Conservation (phyloP, 345 rosid genomes). For the Psidium friedrichsthalianum region DNA sequence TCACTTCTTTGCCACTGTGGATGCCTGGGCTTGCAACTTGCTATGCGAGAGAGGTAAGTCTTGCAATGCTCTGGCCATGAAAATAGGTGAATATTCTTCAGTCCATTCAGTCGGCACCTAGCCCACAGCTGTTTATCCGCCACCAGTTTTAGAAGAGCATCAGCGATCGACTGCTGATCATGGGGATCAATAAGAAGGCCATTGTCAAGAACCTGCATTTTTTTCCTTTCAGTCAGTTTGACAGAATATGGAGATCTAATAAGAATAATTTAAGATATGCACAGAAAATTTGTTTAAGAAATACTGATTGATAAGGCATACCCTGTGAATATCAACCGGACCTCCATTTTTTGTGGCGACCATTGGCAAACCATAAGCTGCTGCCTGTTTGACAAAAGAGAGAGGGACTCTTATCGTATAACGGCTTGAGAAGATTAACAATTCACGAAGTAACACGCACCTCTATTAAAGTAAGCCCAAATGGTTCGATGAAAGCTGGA, state of each 20-base stretch:
- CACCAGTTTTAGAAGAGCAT: constrained; percentile 93
- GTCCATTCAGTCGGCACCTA: constrained; percentile 88
- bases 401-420: background rate
- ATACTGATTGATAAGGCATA: constrained; percentile 12
- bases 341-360: constrained; percentile 99
- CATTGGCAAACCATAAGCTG: constrained; percentile 92
- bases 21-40: constrained; percentile 88
- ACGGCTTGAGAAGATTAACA: background rate
- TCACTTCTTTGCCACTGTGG: constrained; percentile 89
- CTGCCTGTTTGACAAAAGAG: constrained; percentile 51
- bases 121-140: constrained; percentile 96
- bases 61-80: constrained; percentile 99
- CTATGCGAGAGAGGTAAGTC: constrained; percentile 80
- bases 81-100: constrained; percentile 91
- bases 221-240: background rate
- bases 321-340: constrained; percentile 94
- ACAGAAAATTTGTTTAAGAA: background rate
- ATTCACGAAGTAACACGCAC: constrained; percentile 19
- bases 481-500: constrained; percentile 98
- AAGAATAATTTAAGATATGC: background rate
- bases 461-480: constrained; percentile 98
- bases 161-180: constrained; percentile 82
- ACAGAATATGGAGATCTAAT: background rate
- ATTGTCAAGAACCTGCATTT: constrained; percentile 81
- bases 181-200: constrained; percentile 98